Evolutionary conservation across 2,329 filamentous ascomycete genomes (phyloP).

Genomic region (Exophiala lecanii-corni): DNA sequence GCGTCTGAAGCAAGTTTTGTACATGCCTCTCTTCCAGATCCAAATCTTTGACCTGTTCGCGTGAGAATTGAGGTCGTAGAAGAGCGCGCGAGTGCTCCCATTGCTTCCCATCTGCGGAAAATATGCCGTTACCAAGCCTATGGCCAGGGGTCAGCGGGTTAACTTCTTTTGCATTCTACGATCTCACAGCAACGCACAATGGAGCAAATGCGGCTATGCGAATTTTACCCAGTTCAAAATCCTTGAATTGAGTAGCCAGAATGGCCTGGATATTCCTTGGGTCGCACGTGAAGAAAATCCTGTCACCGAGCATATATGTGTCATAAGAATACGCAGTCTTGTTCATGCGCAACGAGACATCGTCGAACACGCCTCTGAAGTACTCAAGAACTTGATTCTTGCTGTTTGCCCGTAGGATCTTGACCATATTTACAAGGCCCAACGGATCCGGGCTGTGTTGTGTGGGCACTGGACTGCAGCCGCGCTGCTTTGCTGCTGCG

Average conservation of each 20-base stretch:
- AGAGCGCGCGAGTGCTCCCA: constrained; percentile 69
- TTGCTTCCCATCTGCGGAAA: constrained; percentile 66
- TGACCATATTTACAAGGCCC: constrained; percentile 3
- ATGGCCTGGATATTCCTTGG: constrained; percentile 72
- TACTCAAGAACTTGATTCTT: constrained; percentile 5
- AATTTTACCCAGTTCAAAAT: constrained; percentile 75
- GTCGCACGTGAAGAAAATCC: constrained; percentile 28
- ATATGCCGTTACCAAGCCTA: constrained; percentile 43
- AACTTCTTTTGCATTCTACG: too few species aligned
- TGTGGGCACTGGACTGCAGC: constrained; percentile 4
- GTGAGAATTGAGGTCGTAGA: constrained; percentile 80
- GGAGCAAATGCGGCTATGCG: constrained; percentile 50
- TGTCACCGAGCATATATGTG: constrained; percentile 1
- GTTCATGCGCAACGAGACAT: constrained; percentile 6
- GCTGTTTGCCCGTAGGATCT: constrained; percentile 4
- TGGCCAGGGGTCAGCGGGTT: too few species aligned
- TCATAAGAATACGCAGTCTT: constrained; percentile 8
- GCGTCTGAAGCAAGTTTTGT: constrained; percentile 50
- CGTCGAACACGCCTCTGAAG: constrained; percentile 6
- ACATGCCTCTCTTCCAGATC: constrained; percentile 74
- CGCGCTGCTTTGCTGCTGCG: constrained; percentile 5
- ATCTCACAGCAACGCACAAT: too few species aligned
- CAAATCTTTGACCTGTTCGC: constrained; percentile 76
- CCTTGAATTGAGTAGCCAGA: constrained; percentile 73
- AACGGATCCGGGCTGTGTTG: constrained; percentile 2